phyloP scores from a whole-genome alignment of 371 early-diverging fungal species.

The Syncephalastrum contaminatum region DNA sequence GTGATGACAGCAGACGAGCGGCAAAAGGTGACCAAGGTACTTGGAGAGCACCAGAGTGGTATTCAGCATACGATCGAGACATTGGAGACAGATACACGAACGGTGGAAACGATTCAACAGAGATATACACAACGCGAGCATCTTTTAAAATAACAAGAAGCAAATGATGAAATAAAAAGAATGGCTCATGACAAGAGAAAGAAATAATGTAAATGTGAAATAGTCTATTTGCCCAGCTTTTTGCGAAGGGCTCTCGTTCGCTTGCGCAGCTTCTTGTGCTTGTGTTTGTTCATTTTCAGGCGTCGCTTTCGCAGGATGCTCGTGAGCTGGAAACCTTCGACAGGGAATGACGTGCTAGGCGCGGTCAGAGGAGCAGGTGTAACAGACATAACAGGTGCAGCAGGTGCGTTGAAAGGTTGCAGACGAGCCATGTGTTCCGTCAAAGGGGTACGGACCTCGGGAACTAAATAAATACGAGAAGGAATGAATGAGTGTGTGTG shows the following conservation, averaged over 20 bases:
- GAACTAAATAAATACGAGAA: too few relatives aligned
- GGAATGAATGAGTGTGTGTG: too few relatives aligned
- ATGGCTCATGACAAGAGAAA: not conserved
- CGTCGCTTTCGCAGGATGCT: slow-evolving; percentile 77
- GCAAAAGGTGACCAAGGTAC: slow-evolving; percentile 25
- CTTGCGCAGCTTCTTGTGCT: slow-evolving; percentile 81
- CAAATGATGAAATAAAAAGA: not conserved
- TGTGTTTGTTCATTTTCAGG: slow-evolving; percentile 89
- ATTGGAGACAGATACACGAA: slow-evolving; percentile 42
- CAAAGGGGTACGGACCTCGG: too few relatives aligned
- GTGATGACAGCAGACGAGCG: slow-evolving; percentile 29
- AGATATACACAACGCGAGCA: slow-evolving; percentile 5
- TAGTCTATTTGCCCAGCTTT: slow-evolving; percentile 71
- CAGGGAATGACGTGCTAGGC: too few relatives aligned
- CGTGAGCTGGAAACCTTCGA: slow-evolving; percentile 45
- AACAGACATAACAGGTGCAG: too few relatives aligned
- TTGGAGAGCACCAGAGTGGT: slow-evolving; percentile 65
- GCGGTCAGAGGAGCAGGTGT: too few relatives aligned
- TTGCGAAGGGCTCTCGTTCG: slow-evolving; percentile 76
- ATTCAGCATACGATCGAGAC: slow-evolving; percentile 61
- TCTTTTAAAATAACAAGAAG: too few relatives aligned
- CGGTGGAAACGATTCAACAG: not conserved
- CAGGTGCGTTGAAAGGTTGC: too few relatives aligned
- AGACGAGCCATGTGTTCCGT: too few relatives aligned
- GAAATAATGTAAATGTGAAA: not conserved